Evolutionary conservation across 148 eudicot species (phyloP).

Genomic region (Vaccinium darrowii): DNA sequence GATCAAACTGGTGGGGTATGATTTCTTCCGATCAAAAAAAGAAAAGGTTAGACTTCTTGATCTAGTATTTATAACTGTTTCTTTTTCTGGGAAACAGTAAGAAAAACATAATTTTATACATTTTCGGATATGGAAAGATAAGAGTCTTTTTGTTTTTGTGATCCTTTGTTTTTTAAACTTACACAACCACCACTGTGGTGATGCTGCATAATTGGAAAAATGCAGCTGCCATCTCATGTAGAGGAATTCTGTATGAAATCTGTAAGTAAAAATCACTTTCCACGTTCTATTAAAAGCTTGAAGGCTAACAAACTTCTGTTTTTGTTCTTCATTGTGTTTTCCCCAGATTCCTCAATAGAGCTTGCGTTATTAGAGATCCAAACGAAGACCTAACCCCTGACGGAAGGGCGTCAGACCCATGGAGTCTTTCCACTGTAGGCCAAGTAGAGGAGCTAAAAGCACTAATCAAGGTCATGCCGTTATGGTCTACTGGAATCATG

Average conservation of each 20-base stretch:
- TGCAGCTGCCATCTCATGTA: background rate
- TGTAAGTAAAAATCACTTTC: background rate
- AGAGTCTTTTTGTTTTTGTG: too few relatives aligned
- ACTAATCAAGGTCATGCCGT: constrained; percentile 48
- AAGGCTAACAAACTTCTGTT: background rate
- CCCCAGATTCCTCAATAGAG: constrained; percentile 62
- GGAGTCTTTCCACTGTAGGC: constrained; percentile 56
- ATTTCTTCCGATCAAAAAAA: too few relatives aligned
- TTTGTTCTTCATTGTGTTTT: background rate
- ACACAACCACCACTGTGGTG: background rate
- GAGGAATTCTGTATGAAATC: too few relatives aligned
- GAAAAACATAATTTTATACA: background rate
- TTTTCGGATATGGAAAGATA: background rate
- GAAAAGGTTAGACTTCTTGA: background rate
- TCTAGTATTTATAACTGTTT: background rate
- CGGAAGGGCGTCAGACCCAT: constrained; percentile 38
- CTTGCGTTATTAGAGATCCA: constrained; percentile 48
- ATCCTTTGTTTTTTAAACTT: background rate
- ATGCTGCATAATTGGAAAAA: background rate
- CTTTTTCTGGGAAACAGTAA: background rate
- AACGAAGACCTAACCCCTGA: constrained; percentile 32
- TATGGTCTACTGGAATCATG: constrained; percentile 63
- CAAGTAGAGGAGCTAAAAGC: constrained; percentile 68
- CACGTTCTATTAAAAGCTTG: background rate
- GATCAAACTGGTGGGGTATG: background rate